Conservation (phyloP, 768 basidiomycete genomes). For the Tremella fuciformis region DNA sequence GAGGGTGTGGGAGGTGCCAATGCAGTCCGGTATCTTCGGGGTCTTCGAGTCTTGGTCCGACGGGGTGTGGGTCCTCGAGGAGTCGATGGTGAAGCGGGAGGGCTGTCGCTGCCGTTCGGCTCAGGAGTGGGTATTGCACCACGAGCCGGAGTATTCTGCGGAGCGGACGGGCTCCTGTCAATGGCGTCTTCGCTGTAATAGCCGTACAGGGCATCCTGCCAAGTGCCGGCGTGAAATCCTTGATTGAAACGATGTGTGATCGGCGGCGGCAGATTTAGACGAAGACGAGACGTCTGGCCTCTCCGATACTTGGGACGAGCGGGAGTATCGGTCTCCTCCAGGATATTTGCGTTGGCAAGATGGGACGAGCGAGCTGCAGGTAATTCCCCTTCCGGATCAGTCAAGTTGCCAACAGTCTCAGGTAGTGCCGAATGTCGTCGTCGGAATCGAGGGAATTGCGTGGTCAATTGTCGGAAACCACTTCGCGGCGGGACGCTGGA, state of each 20-base stretch:
- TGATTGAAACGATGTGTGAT: conserved; percentile 29
- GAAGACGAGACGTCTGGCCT: conserved; percentile 11
- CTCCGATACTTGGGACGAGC: conserved; percentile 16
- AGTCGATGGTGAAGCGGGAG: neutral
- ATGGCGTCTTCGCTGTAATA: conserved; percentile 22
- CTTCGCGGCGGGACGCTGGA: neutral
- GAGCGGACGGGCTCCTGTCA: neutral
- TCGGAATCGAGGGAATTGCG: neutral
- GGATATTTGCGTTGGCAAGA: neutral
- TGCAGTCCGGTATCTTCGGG: conserved; percentile 29
- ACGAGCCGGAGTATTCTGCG: neutral
- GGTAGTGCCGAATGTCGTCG: neutral
- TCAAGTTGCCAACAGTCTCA: neutral
- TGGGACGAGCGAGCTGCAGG: neutral
- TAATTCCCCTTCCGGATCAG: conserved; percentile 5
- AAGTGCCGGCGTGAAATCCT: conserved; percentile 39
- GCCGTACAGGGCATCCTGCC: conserved; percentile 43
- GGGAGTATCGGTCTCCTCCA: conserved; percentile 5
- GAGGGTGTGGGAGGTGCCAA: conserved; percentile 40
- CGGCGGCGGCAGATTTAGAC: conserved; percentile 26
- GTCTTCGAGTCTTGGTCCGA: neutral
- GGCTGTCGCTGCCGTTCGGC: neutral
- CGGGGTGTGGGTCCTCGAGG: neutral
- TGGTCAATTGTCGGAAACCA: neutral
- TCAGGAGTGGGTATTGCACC: neutral